phyloP scores from a whole-genome alignment of 768 basidiomycete genomes.

The Sporobolomyces roseus region DNA sequence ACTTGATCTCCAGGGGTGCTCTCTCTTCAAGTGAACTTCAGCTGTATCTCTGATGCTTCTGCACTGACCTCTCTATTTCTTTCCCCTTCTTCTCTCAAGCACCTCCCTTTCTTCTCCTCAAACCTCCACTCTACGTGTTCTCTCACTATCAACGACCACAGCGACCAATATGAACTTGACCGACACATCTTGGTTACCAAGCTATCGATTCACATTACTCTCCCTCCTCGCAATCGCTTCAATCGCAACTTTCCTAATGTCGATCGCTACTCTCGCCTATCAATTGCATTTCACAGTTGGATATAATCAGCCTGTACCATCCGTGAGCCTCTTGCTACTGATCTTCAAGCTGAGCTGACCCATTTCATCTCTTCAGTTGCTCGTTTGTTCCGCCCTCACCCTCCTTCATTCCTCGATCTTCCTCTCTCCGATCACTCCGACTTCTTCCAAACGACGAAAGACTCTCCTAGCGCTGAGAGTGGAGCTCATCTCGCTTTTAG shows the following conservation, averaged over 20 bases:
- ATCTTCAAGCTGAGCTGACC: background rate
- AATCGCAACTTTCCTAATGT: background rate
- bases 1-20: too few relatives aligned
- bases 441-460: background rate
- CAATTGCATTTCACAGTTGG: conserved; percentile 16
- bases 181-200: conserved; percentile 13
- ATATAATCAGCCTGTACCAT: conserved; percentile 24
- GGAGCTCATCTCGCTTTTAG: conserved; percentile 5
- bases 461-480: background rate
- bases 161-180: background rate
- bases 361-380: background rate
- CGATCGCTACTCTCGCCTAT: conserved; percentile 15
- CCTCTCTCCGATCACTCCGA: background rate
- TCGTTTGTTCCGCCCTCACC: background rate
- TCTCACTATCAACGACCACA: background rate
- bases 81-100: too few relatives aligned
- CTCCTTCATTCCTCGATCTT: conserved; percentile 2
- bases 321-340: background rate
- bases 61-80: too few relatives aligned
- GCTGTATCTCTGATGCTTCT: too few relatives aligned
- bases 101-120: background rate
- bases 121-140: background rate
- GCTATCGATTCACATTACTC: background rate
- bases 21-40: too few relatives aligned
- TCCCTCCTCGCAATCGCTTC: conserved; percentile 10